Evolutionary conservation across 2,329 filamentous ascomycete genomes (phyloP).

Genomic region (Paramyrothecium roridum): DNA sequence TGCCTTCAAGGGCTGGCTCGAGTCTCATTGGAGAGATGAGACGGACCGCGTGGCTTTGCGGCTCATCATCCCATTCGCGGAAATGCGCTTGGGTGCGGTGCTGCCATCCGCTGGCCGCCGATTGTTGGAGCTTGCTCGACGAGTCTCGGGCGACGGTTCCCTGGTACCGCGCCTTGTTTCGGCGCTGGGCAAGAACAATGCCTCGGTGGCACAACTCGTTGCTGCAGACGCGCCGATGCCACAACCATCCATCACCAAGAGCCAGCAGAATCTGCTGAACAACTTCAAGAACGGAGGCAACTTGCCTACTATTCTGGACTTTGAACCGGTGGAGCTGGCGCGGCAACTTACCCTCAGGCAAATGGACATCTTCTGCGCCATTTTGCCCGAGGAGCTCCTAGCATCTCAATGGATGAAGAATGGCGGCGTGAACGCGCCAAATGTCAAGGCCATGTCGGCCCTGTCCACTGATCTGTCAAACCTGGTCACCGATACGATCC

Average conservation of each 20-base stretch:
- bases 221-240: slow-evolving; percentile 71
- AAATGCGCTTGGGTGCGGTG: slow-evolving; percentile 62
- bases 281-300: slow-evolving; percentile 72
- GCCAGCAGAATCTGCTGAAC: slow-evolving; percentile 69
- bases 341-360: slow-evolving; percentile 91
- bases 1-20: slow-evolving; percentile 94
- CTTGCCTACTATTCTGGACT: slow-evolving; percentile 76
- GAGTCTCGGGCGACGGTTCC: slow-evolving; percentile 70
- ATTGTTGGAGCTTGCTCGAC: slow-evolving; percentile 75
- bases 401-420: slow-evolving; percentile 95
- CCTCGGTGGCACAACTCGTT: slow-evolving; percentile 67
- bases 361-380: slow-evolving; percentile 86
- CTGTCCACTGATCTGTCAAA: slow-evolving; percentile 91
- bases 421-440: slow-evolving; percentile 71
- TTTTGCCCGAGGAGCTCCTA: slow-evolving; percentile 87
- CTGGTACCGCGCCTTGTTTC: slow-evolving; percentile 81
- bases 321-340: slow-evolving; percentile 86
- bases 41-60: slow-evolving; percentile 74
- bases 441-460: slow-evolving; percentile 91
- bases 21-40: slow-evolving; percentile 88
- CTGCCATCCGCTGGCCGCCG: slow-evolving; percentile 77
- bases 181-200: slow-evolving; percentile 84
- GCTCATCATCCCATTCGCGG: slow-evolving; percentile 77
- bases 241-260: slow-evolving; percentile 66
- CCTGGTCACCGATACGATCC: slow-evolving; percentile 87